These are phyloP conservation scores for Lagenaria siceraria DNA, from an alignment of 306 rosid genomes.

Conservation along the genomic window DNA sequence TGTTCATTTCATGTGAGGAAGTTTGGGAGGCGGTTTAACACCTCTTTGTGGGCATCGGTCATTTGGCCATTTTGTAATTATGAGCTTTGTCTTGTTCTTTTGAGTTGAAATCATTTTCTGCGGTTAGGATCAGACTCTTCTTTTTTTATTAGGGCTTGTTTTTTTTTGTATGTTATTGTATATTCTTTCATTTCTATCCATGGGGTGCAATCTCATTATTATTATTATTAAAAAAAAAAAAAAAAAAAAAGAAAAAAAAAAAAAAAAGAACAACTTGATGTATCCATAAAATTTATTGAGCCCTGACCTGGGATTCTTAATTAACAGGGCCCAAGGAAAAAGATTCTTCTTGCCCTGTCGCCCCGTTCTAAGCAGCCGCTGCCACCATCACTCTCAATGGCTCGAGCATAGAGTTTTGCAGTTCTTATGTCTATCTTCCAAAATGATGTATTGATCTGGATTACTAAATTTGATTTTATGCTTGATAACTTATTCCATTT, in stretches of 20 bases:
- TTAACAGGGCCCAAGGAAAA: slow-evolving; percentile 64
- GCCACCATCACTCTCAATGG: slow-evolving; percentile 5
- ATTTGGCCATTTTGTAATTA: neutral
- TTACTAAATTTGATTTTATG: neutral
- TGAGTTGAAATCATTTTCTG: too few species aligned
- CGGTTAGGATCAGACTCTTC: neutral
- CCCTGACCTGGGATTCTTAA: slow-evolving; percentile 2
- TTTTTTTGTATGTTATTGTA: neutral
- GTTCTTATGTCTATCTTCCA: neutral
- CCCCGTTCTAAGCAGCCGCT: slow-evolving; percentile 20
- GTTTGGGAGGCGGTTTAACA: too few species aligned
- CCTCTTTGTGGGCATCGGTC: too few species aligned
- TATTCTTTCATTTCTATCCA: neutral
- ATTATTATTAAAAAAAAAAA: too few species aligned
- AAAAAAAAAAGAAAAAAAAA: too few species aligned
- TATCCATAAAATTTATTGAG: neutral
- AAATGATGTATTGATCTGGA: neutral
- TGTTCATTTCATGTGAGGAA: neutral
- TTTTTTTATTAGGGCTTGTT: neutral
- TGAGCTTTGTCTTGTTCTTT: neutral
- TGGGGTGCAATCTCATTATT: neutral
- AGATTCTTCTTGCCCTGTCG: slow-evolving; percentile 41
- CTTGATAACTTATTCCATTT: neutral
- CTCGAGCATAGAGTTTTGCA: neutral
- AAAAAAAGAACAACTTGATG: too few species aligned